Percentiles rank a stretch among this genome's conserved stretches.
Conservation (phyloP, 768 basidiomycete species). For the Leccinum barrowsii region DNA sequence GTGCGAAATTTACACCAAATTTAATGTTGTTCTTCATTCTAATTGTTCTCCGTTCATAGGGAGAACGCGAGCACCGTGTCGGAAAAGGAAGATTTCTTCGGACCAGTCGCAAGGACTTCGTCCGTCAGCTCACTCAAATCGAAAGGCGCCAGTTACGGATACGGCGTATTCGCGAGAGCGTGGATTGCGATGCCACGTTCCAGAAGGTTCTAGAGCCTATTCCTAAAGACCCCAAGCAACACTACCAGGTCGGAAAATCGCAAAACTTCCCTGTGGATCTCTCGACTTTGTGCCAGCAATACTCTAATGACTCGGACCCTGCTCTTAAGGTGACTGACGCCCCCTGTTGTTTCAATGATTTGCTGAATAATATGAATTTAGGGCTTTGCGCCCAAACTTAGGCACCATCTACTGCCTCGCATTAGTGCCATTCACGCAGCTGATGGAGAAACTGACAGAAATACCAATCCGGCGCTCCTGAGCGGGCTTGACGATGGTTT, state of each 20-base stretch:
- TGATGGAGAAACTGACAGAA: too few relatives aligned
- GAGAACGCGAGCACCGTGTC: not conserved
- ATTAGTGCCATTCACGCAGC: not conserved
- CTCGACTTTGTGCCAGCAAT: not conserved
- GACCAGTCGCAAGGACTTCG: not conserved
- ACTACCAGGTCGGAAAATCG: not conserved
- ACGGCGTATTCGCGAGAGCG: not conserved
- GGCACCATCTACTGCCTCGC: not conserved
- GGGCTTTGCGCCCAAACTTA: not conserved
- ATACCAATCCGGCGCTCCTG: too few relatives aligned
- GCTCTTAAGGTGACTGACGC: not conserved
- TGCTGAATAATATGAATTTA: not conserved
- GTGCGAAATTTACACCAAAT: not conserved
- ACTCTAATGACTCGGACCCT: not conserved
- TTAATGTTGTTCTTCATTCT: not conserved
- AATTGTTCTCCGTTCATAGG: not conserved
- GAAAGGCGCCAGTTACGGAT: not conserved
- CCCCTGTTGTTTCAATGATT: not conserved
- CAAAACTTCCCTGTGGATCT: not conserved
- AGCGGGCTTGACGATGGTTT: too few relatives aligned
- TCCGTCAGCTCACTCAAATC: not conserved
- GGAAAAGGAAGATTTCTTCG: too few relatives aligned
- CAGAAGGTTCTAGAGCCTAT: not conserved
- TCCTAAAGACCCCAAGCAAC: not conserved
- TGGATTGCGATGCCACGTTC: not conserved